Evolutionary conservation across 306 rosid species (phyloP).

Genomic region (Gynostemma pentaphyllum): DNA sequence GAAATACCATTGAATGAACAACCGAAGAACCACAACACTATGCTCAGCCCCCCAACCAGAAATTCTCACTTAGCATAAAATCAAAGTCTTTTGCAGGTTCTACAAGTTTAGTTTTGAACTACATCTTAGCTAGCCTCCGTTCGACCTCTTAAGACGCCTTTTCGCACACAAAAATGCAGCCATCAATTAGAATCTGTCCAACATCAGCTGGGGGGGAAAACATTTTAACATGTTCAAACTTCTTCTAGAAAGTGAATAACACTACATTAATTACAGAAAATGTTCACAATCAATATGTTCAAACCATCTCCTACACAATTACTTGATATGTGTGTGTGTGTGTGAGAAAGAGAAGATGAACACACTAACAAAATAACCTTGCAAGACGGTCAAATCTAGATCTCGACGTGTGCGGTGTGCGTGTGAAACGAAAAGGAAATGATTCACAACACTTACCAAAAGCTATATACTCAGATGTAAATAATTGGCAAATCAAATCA

Average conservation of each 20-base stretch:
- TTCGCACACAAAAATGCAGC: no score
- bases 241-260: no score
- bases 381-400: not conserved
- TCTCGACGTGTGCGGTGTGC: no score
- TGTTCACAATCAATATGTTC: slow-evolving; percentile 90
- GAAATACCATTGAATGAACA: slow-evolving; percentile 29
- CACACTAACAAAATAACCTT: not conserved
- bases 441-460: slow-evolving; percentile 40
- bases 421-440: slow-evolving; percentile 9
- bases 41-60: slow-evolving; percentile 42
- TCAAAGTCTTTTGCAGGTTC: slow-evolving; percentile 87
- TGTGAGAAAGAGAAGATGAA: no score
- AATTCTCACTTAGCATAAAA: slow-evolving; percentile 68
- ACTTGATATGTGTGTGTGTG: no score
- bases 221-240: no score
- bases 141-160: no score
- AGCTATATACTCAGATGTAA: slow-evolving; percentile 54
- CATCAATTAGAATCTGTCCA: no score
- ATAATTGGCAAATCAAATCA: slow-evolving; percentile 42
- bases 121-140: no score
- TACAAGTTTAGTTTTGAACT: no score
- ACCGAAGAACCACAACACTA: slow-evolving; percentile 34
- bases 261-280: no score
- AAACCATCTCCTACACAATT: not conserved
- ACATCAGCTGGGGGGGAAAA: no score